Evolutionary conservation across 2,329 filamentous ascomycete species (phyloP), one percentile per base, ranked within the genome.

Genomic region (Talaromyces islandicus): DNA sequence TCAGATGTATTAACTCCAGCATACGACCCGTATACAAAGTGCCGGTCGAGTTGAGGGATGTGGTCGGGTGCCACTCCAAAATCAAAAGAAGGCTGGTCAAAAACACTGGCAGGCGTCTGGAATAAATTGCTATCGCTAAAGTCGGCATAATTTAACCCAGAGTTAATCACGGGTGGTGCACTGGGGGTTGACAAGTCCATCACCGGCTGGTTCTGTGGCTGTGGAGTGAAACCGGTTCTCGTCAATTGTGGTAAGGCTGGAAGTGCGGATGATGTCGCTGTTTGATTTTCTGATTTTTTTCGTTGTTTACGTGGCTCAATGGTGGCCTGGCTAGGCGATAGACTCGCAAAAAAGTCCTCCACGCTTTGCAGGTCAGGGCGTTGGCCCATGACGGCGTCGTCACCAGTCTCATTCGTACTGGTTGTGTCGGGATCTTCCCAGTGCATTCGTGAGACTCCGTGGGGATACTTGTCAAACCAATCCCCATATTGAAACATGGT

Each of bases 381-480:
- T 68, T 96, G 90, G 62, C 92, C 90, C 65, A 97, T 82, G 1
- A 94, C 91, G 0, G 89, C 92, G 70, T 97, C 92, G n/a, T 90
- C 88, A 9, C 89, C 88, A 46, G 85, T 88, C 69, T 95, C 90
- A 66, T 88, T 90, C 71, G 88, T 87, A 67, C 85, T 81, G 46
- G 83, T 80, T 4, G 81, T 77, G 29, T 84, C 85, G 1, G 90
- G 88, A 65, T 94, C 91, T 68, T 91, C 87, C 74, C 91, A 94
- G 69, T 96, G 91, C 1, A 87, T 83, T 62, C 90, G 86, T 3
- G 90, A 91, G 17, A 97, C 90, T 2, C 94, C 94, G 67, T 96
- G 90, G 0, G 94, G 94, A 71, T 97, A 97, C 65, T 90, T 85
- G 70, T 94, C 90, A 69, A 97, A 97, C 94, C 94, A 97, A 75